These are phyloP conservation scores for Tubosaeta brunneosetosa DNA, from an alignment of 768 basidiomycete species.

Conservation along the genomic window DNA sequence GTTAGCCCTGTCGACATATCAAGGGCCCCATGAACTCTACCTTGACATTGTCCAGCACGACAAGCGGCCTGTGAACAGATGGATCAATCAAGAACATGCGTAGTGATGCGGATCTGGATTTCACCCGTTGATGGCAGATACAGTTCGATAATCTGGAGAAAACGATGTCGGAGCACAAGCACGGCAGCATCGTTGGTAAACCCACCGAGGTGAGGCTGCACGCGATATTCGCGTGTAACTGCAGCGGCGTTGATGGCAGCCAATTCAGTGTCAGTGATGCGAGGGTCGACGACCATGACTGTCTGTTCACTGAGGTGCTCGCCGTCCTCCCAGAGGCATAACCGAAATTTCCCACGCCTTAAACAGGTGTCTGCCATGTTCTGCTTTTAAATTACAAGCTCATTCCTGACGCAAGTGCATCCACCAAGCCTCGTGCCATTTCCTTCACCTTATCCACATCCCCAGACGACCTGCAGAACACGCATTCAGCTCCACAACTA, in stretches of 20 bases:
- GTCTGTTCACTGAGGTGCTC: slow-evolving; percentile 2
- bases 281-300: slow-evolving; percentile 45
- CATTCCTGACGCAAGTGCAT: slow-evolving; percentile 33
- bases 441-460: slow-evolving; percentile 37
- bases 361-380: not conserved
- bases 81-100: slow-evolving; percentile 7
- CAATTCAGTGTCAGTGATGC: slow-evolving; percentile 67
- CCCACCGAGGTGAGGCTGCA: slow-evolving; percentile 83
- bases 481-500: slow-evolving; percentile 23
- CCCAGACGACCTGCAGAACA: slow-evolving; percentile 44
- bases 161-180: slow-evolving; percentile 8
- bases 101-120: slow-evolving; percentile 19
- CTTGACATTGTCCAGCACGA: slow-evolving; percentile 98
- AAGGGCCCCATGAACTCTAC: slow-evolving; percentile 37
- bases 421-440: slow-evolving; percentile 39
- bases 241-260: slow-evolving; percentile 84
- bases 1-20: slow-evolving; percentile 12
- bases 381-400: slow-evolving; percentile 15
- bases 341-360: slow-evolving; percentile 22
- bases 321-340: slow-evolving; percentile 1
- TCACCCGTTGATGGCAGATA: slow-evolving; percentile 96
- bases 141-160: slow-evolving; percentile 87
- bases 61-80: slow-evolving; percentile 66
- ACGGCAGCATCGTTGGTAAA: slow-evolving; percentile 5
- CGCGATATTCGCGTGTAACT: slow-evolving; percentile 82